phyloP scores from a whole-genome alignment of 2,329 filamentous ascomycete species.

The Sporothrix schenckii region DNA sequence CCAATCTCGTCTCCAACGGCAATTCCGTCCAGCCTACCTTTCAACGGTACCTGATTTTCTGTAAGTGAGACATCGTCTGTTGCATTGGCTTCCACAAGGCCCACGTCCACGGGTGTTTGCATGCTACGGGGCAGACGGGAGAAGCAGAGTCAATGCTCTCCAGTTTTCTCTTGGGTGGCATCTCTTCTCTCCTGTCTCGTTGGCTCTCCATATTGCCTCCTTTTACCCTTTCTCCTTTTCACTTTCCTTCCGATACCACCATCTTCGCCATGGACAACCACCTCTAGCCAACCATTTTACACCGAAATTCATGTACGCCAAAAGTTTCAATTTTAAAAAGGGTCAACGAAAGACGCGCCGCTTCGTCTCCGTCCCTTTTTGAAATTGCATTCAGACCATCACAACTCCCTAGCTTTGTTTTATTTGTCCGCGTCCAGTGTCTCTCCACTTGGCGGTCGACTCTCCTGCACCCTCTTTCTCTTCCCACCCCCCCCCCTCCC shows the following conservation, averaged over 20 bases:
- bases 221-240: not conserved
- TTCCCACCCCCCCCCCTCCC: not conserved
- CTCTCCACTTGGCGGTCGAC: constrained; percentile 9
- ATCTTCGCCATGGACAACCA: constrained; percentile 11
- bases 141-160: not conserved
- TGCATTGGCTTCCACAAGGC: constrained; percentile 17
- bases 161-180: too few relatives aligned
- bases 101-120: constrained; percentile 8
- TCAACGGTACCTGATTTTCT: not conserved
- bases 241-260: not conserved
- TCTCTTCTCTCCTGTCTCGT: not conserved
- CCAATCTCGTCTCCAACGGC: constrained; percentile 2
- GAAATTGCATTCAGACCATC: constrained; percentile 22
- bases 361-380: constrained; percentile 19
- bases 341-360: constrained; percentile 16
- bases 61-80: constrained; percentile 21
- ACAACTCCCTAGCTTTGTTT: constrained; percentile 25
- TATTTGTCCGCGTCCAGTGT: constrained; percentile 9
- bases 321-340: constrained; percentile 20
- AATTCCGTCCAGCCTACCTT: not conserved
- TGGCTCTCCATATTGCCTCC: not conserved
- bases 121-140: not conserved
- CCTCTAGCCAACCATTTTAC: constrained; percentile 14
- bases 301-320: constrained; percentile 13
- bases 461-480: not conserved